These are phyloP conservation scores for Talaromyces sp. DNA, from an alignment of 2,329 filamentous ascomycete species.

Conservation along the genomic window DNA sequence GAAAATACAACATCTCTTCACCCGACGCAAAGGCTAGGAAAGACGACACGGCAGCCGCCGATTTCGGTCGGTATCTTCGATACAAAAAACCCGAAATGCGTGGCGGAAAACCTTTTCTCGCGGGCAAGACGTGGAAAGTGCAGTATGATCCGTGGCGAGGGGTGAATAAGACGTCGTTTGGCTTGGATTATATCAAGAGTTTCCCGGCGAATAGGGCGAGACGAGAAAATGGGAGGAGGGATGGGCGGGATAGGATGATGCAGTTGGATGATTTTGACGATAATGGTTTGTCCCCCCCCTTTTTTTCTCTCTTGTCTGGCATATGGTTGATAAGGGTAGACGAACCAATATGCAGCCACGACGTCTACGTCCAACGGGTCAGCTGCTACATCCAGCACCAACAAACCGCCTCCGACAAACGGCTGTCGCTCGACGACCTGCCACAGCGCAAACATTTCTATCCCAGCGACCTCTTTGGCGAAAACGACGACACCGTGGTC, in stretches of 20 bases:
- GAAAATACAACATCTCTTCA: slow-evolving; percentile 47
- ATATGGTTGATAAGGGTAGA: slow-evolving; percentile 19
- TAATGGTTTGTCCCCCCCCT: slow-evolving; percentile 18
- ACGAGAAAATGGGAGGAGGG: slow-evolving; percentile 7
- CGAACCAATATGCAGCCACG: slow-evolving; percentile 41
- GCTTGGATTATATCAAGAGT: slow-evolving; percentile 48
- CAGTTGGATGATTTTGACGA: slow-evolving; percentile 47
- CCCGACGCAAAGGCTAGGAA: slow-evolving; percentile 11
- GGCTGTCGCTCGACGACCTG: slow-evolving; percentile 9
- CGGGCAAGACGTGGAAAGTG: slow-evolving; percentile 47
- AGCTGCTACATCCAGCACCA: slow-evolving; percentile 49
- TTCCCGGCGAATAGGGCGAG: slow-evolving; percentile 24
- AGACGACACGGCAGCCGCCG: slow-evolving; percentile 42
- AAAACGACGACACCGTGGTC: slow-evolving; percentile 25
- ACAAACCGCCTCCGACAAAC: slow-evolving; percentile 31
- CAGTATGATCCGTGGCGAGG: slow-evolving; percentile 49
- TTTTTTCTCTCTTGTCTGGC: not conserved
- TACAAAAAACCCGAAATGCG: slow-evolving; percentile 44
- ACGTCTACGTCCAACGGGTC: slow-evolving; percentile 47
- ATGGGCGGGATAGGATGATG: slow-evolving; percentile 41
- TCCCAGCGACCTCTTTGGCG: slow-evolving; percentile 44
- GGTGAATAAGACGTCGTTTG: slow-evolving; percentile 46
- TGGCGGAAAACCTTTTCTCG: slow-evolving; percentile 49
- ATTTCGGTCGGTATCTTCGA: slow-evolving; percentile 46
- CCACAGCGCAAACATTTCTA: slow-evolving; percentile 35